phyloP scores from a whole-genome alignment of 768 basidiomycete genomes.

The Agrocybe chaxingu region DNA sequence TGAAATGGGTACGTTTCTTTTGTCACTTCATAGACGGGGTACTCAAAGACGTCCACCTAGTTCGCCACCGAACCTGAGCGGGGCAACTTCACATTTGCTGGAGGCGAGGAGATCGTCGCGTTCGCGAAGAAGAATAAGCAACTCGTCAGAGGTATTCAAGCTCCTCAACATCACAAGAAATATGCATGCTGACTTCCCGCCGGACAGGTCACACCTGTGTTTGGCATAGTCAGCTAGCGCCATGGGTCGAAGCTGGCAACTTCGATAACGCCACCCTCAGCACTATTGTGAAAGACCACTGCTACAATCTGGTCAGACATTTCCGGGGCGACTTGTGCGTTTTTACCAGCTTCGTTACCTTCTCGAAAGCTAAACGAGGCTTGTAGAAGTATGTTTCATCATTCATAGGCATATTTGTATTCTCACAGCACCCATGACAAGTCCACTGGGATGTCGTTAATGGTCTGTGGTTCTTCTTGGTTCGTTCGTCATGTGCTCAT shows the following conservation, averaged over 20 bases:
- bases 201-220: slow-evolving; percentile 44
- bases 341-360: neutral
- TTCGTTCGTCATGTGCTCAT: slow-evolving; percentile 5
- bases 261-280: slow-evolving; percentile 39
- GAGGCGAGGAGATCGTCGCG: slow-evolving; percentile 43
- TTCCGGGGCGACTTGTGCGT: slow-evolving; percentile 46
- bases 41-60: slow-evolving; percentile 20
- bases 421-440: slow-evolving; percentile 9
- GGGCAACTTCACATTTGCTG: slow-evolving; percentile 45
- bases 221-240: slow-evolving; percentile 52
- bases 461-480: slow-evolving; percentile 17
- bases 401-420: neutral
- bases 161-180: neutral
- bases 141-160: slow-evolving; percentile 36
- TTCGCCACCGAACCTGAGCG: slow-evolving; percentile 51
- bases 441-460: slow-evolving; percentile 52
- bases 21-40: neutral
- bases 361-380: neutral
- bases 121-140: slow-evolving; percentile 45
- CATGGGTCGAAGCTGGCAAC: slow-evolving; percentile 43
- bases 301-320: slow-evolving; percentile 44
- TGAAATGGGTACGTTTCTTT: slow-evolving; percentile 47
- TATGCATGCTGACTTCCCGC: neutral
- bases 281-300: slow-evolving; percentile 46
- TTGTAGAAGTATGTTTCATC: slow-evolving; percentile 13